Evolutionary conservation across 192 early-diverging fungal genomes (phyloP), one percentile per base, ranked within the genome.

Genomic region (Chytriomyces confervae): DNA sequence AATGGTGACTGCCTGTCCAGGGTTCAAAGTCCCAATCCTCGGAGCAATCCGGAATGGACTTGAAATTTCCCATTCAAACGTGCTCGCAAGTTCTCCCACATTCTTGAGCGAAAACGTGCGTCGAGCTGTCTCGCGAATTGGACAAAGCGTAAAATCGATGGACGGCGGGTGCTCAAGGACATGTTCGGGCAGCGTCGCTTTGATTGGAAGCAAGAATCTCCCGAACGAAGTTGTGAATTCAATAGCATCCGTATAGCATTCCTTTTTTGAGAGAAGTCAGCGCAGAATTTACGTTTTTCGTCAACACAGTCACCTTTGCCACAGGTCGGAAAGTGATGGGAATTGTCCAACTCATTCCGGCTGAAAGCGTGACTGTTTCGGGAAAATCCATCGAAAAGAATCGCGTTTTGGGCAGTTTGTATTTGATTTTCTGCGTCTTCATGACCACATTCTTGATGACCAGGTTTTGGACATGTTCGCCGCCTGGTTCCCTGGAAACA

Each of bases 401-500:
- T 63, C 81, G 72, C 6, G 88, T 89, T 79, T 86, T 71, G n/a
- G 88, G 88, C 5, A 89, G 81, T 49, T 83, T 84, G 79, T 89
- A 89, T 74, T 81, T 83, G 66, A 89, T 89, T 76, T 89, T 89
- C 71, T 89, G 88, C 5, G 88, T 89, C 60, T 89, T 89, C 87
- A 89, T 89, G 61, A 84, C 85, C 8, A 89, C 87, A 66, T 89
- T 89, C 62, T 89, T 89, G 50, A 89, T 77, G 44, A 83, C 64
- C 7, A 89, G 71, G 7, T 81, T 50, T 69, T 89, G 87, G 62
- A 87, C 68, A 61, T 89, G 80, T 72, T 89, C 87, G 49, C 87
- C 87, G 72, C 87, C 87, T 50, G 87, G 87, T 69, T 89, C 87
- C 87, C 87, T 88, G 69, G 45, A 9, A 7, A 46, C 67, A n/a